Conservation (phyloP, 257 asterid genomes). For the Avicennia marina region DNA sequence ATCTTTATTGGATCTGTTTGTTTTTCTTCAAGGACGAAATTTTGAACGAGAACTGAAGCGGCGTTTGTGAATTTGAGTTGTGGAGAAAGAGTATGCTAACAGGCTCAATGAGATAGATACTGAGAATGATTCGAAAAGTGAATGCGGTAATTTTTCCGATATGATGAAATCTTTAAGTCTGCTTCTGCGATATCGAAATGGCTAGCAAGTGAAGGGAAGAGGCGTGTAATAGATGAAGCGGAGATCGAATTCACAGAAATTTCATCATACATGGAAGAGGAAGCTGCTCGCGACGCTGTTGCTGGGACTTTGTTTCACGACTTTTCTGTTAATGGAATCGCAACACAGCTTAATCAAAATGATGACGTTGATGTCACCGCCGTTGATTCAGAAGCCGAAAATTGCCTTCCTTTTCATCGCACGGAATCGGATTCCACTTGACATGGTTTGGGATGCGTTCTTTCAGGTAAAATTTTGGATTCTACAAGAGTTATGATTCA, state of each 20-base stretch:
- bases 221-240: slow-evolving; percentile 22
- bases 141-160: not conserved
- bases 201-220: slow-evolving; percentile 1
- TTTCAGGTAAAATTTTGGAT: slow-evolving; percentile 41
- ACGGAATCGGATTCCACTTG: slow-evolving; percentile 72
- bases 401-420: slow-evolving; percentile 73
- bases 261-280: slow-evolving; percentile 59
- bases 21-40: not conserved
- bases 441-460: slow-evolving; percentile 69
- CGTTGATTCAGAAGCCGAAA: slow-evolving; percentile 40
- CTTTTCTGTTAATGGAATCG: slow-evolving; percentile 49
- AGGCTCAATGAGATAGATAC: not conserved
- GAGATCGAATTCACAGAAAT: slow-evolving; percentile 42
- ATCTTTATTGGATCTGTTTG: not conserved
- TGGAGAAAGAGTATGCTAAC: not conserved
- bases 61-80: not conserved
- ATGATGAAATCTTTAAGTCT: not conserved
- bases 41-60: not conserved
- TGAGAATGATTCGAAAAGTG: not conserved
- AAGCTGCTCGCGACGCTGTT: slow-evolving; percentile 48
- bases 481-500: not conserved
- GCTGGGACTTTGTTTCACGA: slow-evolving; percentile 38
- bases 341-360: slow-evolving; percentile 40
- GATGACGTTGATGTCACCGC: slow-evolving; percentile 33
- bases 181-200: not conserved